Base-by-base conservation (phyloP, 371 early-diverging fungal genomes). In the Umbelopsis sp. region DNA sequence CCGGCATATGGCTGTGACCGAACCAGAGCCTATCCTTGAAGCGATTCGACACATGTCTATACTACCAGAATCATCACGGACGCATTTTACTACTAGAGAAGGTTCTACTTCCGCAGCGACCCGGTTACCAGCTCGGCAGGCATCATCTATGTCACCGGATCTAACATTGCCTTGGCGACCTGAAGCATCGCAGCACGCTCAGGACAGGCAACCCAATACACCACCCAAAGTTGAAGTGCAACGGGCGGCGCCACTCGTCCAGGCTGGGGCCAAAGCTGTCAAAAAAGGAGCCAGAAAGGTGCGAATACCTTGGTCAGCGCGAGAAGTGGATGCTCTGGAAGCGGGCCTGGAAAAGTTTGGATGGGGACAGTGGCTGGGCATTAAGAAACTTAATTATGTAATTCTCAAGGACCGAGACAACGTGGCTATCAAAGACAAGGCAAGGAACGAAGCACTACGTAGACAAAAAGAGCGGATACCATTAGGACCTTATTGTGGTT, bases 401-500 rank as follows among this genome's bases (percentile, higher is more conserved):
- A 3, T 57, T 18, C 35, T 57, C 29, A 57, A 57, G n/a, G 35
- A 57, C 29, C 10, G 57, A 18, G 57, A 35, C 32, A 57, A 35
- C 18, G 57, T 57, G 18, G 57, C 57, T 11, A 16, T 57, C 35
- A 57, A 57, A 5, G 57, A 57, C 18, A 57, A 57, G 57, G 57
- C 57, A 18, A 32, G 57, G 29, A 57, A 29, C 35, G 57, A 57
- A 18, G 57, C 57, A 11, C 14, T 14, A 6, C 37, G 57, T 4
- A 25, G 57, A 12, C 57, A 57, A 5, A 37, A 35, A 57, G 57
- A 57, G 29, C 18, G 29, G 8, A 35, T 57, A 57, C 57, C 57
- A 57, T 57, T 57, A 57, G 57, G 57, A 29, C 57, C 57, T 18
- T 57, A 57, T 35, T 35, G 57, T 32, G 57, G 57, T 18, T 57